Conservation (phyloP, 352 stramenopile genomes). For the Pythium sp. region DNA sequence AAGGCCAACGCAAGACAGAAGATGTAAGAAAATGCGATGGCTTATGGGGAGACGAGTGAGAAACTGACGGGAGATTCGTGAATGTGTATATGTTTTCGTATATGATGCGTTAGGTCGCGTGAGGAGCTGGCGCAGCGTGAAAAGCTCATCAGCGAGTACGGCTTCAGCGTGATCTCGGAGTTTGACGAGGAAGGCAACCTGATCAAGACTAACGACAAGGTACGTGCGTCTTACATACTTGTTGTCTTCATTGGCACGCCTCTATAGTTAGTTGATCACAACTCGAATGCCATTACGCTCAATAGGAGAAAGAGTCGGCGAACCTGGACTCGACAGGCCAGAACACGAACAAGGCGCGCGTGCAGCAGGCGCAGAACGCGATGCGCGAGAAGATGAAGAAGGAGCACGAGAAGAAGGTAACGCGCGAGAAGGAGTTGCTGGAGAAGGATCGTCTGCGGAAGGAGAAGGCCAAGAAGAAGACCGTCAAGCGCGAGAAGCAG, state of each 20-base stretch:
- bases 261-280: not conserved
- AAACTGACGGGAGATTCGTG: not conserved
- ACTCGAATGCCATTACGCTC: not conserved
- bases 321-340: constrained; percentile 24
- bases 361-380: constrained; percentile 33
- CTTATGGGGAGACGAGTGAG: too few relatives aligned
- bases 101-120: constrained; percentile 30
- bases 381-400: constrained; percentile 57
- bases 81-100: not conserved
- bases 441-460: constrained; percentile 47
- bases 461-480: constrained; percentile 55
- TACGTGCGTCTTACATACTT: not conserved
- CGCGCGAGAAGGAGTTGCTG: constrained; percentile 52
- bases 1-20: constrained; percentile 64
- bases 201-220: constrained; percentile 71
- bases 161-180: constrained; percentile 73
- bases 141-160: constrained; percentile 80
- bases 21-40: constrained; percentile 27
- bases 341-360: constrained; percentile 46
- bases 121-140: constrained; percentile 67
- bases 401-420: constrained; percentile 53
- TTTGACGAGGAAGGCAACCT: constrained; percentile 86
- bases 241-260: too few relatives aligned
- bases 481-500: constrained; percentile 63
- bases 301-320: constrained; percentile 35